Evolutionary conservation across 768 basidiomycete species (phyloP).

Genomic region (Phaeotremella fagi): DNA sequence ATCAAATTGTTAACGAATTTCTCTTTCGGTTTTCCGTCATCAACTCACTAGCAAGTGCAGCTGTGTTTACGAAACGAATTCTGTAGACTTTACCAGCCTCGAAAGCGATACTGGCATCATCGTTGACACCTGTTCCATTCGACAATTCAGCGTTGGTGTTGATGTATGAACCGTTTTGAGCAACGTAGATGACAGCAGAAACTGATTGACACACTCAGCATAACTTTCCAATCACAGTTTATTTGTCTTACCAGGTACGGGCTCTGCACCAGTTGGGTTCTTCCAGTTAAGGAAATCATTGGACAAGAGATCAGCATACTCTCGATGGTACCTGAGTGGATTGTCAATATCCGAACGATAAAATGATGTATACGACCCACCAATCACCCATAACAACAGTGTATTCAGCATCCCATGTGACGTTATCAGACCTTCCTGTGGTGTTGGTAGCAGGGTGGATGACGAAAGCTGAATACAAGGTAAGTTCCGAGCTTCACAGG

Average conservation of each 20-base stretch:
- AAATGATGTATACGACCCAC: slow-evolving; percentile 41
- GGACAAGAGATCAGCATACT: slow-evolving; percentile 59
- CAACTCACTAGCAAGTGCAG: slow-evolving; percentile 50
- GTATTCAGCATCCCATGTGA: slow-evolving; percentile 83
- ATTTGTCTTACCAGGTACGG: slow-evolving; percentile 70
- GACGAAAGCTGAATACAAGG: slow-evolving; percentile 55
- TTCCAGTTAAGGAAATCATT: slow-evolving; percentile 60
- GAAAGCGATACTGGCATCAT: slow-evolving; percentile 80
- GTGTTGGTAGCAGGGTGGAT: slow-evolving; percentile 54
- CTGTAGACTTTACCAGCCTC: slow-evolving; percentile 84
- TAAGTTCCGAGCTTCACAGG: background rate
- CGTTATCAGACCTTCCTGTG: slow-evolving; percentile 50
- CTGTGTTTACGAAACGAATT: slow-evolving; percentile 78
- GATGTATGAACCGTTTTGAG: slow-evolving; percentile 65
- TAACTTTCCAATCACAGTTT: too few relatives aligned
- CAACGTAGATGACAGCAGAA: slow-evolving; percentile 75
- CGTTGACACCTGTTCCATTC: slow-evolving; percentile 62
- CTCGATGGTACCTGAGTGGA: slow-evolving; percentile 60
- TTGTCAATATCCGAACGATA: background rate
- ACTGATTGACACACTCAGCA: slow-evolving; percentile 52
- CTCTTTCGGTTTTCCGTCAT: background rate
- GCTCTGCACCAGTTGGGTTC: slow-evolving; percentile 82
- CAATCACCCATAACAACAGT: slow-evolving; percentile 83
- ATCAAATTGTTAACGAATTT: background rate
- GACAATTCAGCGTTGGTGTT: slow-evolving; percentile 55